Evolutionary conservation across 495 filamentous ascomycete species (phyloP), one percentile per base, ranked within the genome.

Genomic region (Collariella sp.): DNA sequence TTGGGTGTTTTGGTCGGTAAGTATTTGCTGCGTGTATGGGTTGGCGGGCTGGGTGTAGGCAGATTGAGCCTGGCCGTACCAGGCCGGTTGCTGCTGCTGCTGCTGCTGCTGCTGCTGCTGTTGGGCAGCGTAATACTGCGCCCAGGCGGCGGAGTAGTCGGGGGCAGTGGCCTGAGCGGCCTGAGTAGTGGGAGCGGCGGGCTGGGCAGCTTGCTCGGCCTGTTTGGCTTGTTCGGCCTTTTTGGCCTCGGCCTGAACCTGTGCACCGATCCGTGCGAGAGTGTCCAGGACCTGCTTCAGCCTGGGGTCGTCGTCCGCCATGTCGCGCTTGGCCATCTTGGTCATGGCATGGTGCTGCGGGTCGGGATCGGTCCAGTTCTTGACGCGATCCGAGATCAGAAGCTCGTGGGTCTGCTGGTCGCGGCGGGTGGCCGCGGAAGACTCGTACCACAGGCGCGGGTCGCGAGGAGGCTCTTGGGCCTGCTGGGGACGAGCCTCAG

Each of bases 321-420:
- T 59, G n/a, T 67, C 57, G 2, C 62, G 65, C 5, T 66, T 54
- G 15, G 61, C 42, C 16, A 61, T 63, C 61, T 49, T 66, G 18
- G 57, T 40, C 0, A 52, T 31, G 40, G 2, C 67, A 57, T 18
- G 34, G 3, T 74, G 62, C 40, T 65, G 63, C 0, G 64, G 68
- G 26, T 70, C 61, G 0, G 44, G 55, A 19, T 66, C 59, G 26
- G 59, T 52, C 48, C 64, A 76, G 41, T 66, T 61, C 47, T 62
- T 70, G 18, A 58, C 60, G 29, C 61, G 61, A 15, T 72, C 66
- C 1, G 72, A 74, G 7, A 34, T 47, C 3, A 76, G 61, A 3
- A 72, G 57, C 16, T 56, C 45, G 7, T 60, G 46, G 9, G 68
- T 65, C 5, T 65, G 43, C 22, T 64, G 59, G 38, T 68, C 63